These are phyloP conservation scores for Fusarium marasasianum DNA, from an alignment of 2,329 filamentous ascomycete genomes.

Conservation along the genomic window DNA sequence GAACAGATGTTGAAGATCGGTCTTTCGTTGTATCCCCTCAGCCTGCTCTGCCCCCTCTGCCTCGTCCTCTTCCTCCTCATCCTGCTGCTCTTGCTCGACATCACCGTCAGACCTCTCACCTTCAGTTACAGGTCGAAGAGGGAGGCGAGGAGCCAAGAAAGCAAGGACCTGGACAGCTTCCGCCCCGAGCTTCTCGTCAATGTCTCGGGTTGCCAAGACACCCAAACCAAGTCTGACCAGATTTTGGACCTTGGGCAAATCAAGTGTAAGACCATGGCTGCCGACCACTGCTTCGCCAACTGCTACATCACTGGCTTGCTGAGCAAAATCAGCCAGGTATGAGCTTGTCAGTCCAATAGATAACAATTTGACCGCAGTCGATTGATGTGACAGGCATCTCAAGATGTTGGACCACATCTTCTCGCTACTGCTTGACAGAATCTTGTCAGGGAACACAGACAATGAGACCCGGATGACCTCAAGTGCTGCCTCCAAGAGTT, in stretches of 20 bases:
- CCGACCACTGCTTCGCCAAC: constrained; percentile 69
- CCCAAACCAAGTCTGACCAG: constrained; percentile 61
- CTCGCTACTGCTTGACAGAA: constrained; percentile 68
- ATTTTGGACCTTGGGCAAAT: constrained; percentile 69
- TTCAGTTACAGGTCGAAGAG: constrained; percentile 48
- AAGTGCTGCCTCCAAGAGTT: constrained; percentile 78
- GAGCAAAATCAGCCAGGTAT: constrained; percentile 84
- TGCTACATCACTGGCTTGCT: constrained; percentile 60
- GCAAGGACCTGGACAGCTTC: constrained; percentile 84
- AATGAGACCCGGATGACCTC: constrained; percentile 74
- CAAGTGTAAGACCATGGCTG: constrained; percentile 75
- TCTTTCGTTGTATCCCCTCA: constrained; percentile 53
- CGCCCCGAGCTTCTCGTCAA: constrained; percentile 79
- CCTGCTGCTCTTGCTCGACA: constrained; percentile 53
- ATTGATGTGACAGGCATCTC: constrained; percentile 74
- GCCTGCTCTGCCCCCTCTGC: constrained; percentile 56
- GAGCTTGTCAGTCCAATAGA: constrained; percentile 77
- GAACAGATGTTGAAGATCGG: constrained; percentile 76
- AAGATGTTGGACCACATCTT: constrained; percentile 77
- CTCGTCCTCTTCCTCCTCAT: constrained; percentile 57
- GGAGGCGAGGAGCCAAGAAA: constrained; percentile 75
- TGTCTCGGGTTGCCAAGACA: constrained; percentile 67
- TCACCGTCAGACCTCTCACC: constrained; percentile 52
- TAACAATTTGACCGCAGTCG: constrained; percentile 79
- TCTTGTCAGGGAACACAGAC: constrained; percentile 69